Evolutionary conservation across 352 stramenopile genomes (phyloP).

Genomic region (Elongisporangium anandrum): DNA sequence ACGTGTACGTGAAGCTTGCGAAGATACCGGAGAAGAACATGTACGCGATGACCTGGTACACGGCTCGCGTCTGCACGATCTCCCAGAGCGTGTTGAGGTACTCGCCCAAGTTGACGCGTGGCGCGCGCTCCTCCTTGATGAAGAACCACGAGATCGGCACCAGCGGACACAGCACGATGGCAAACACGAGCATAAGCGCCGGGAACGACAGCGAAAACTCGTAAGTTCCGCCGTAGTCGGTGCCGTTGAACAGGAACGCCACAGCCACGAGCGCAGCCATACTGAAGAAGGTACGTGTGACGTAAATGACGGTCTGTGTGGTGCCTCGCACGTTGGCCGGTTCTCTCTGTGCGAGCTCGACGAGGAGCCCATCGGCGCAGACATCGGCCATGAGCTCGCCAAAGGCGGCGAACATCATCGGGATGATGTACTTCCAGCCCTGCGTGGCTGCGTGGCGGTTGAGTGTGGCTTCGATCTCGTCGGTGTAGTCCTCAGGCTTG

Average conservation of each 20-base stretch:
- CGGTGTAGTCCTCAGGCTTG: constrained; percentile 37
- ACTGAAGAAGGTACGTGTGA: constrained; percentile 26
- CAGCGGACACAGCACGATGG: constrained; percentile 9
- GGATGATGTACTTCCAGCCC: constrained; percentile 35
- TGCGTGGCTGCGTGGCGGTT: constrained; percentile 29
- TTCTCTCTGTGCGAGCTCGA: constrained; percentile 45
- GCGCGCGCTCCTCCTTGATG: constrained; percentile 27
- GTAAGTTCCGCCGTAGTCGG: constrained; percentile 44
- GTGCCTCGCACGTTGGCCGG: constrained; percentile 32
- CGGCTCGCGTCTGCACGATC: constrained; percentile 32
- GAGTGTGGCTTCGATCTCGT: constrained; percentile 28
- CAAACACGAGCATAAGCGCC: constrained; percentile 32
- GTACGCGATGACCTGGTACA: constrained; percentile 51
- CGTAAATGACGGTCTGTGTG: constrained; percentile 50
- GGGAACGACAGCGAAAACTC: constrained; percentile 37
- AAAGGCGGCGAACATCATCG: constrained; percentile 36
- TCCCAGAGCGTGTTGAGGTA: constrained; percentile 50
- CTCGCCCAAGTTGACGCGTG: constrained; percentile 28
- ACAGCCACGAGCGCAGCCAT: constrained; percentile 33
- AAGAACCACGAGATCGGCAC: constrained; percentile 36
- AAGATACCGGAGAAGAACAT: constrained; percentile 41
- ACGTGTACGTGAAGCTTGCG: constrained; percentile 27
- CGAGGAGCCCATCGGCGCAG: constrained; percentile 39
- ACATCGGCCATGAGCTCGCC: constrained; percentile 48
- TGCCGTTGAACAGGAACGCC: constrained; percentile 39